Conservation (phyloP, 345 rosid species). For the Draba incana region DNA sequence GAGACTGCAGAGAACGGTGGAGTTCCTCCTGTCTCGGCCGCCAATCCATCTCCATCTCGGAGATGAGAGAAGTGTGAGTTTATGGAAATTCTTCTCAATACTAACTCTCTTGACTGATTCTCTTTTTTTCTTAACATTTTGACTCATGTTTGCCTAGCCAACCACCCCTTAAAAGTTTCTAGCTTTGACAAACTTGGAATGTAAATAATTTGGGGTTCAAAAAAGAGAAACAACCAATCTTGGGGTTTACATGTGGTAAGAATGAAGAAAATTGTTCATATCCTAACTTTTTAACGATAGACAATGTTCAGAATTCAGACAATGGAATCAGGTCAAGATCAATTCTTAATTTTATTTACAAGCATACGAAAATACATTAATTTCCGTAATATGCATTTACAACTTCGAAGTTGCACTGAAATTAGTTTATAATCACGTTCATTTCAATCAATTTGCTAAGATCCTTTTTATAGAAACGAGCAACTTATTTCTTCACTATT, state of each 20-base stretch:
- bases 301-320: too few species aligned
- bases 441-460: not conserved
- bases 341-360: conserved; percentile 6
- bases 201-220: conserved; percentile 27
- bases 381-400: not conserved
- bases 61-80: conserved; percentile 28
- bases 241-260: conserved; percentile 15
- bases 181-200: not conserved
- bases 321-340: not conserved
- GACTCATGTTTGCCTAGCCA: conserved; percentile 12
- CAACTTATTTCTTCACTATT: not conserved
- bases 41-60: conserved; percentile 24
- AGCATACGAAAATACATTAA: not conserved
- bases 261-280: conserved; percentile 13
- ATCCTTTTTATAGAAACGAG: not conserved
- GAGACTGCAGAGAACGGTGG: conserved; percentile 41
- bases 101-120: conserved; percentile 33
- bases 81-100: not conserved
- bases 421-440: not conserved
- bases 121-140: not conserved
- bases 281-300: not conserved
- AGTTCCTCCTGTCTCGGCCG: conserved; percentile 26
- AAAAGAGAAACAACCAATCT: conserved; percentile 8
- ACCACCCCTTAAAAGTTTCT: conserved; percentile 3
- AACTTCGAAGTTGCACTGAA: not conserved